Conservation (phyloP, 257 asterid genomes). For the Nicotiana noctiflora region DNA sequence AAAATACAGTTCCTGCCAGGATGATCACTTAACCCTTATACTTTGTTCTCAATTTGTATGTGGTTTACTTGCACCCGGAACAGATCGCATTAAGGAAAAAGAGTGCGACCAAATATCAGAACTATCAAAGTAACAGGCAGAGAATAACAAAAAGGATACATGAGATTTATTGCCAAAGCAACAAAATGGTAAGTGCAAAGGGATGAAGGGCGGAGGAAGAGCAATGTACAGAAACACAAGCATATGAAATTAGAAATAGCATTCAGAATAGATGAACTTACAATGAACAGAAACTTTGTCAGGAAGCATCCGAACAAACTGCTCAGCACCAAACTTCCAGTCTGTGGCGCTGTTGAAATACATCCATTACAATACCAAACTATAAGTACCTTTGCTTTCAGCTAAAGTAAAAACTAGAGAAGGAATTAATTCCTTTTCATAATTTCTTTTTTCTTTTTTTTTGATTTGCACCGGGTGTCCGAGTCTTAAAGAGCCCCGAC, state of each 20-base stretch:
- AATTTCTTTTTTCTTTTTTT: too few relatives aligned
- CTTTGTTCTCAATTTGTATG: background rate
- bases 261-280: constrained; percentile 29
- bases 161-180: background rate
- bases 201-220: background rate
- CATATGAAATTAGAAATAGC: background rate
- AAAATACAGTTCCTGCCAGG: background rate
- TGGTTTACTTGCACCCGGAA: background rate
- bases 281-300: constrained; percentile 88
- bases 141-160: background rate
- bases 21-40: background rate
- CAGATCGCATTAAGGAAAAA: background rate
- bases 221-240: background rate
- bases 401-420: background rate
- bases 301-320: constrained; percentile 61
- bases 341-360: constrained; percentile 57
- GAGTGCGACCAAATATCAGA: background rate
- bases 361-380: background rate
- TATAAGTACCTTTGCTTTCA: background rate
- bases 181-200: background rate
- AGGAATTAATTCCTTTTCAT: too few relatives aligned
- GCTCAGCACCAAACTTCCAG: constrained; percentile 89
- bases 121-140: background rate
- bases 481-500: too few relatives aligned
- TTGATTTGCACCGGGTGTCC: too few relatives aligned